Evolutionary conservation across 2,329 filamentous ascomycete genomes (phyloP), one percentile per base, ranked within the genome.

Genomic region (Septoria petroselini): DNA sequence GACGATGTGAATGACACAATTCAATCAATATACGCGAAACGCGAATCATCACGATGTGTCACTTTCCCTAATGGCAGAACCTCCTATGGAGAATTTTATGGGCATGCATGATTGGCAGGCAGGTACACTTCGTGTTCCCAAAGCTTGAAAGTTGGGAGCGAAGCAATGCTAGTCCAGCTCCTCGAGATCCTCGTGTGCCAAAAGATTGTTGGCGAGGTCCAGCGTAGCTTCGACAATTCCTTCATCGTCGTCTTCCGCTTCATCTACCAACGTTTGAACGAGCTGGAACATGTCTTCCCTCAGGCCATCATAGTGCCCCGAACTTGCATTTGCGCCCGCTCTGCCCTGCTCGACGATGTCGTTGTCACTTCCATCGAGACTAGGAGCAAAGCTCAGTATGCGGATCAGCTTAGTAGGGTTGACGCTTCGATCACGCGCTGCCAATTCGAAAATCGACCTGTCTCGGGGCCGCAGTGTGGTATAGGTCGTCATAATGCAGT

Each of bases 401-500:
- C 71, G 68, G n/a, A 73, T 70, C 1, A 66, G 59, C 54, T 72
- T 72, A 9, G 68, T 71, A 1, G 68, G 65, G 42, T 71, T 69
- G 18, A 70, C 65, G 6, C 68, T 65, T 12, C 62, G 52, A 18
- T 58, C 56, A 9, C 48, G 33, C 25, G 50, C 15, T 17, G 45
- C 18, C 30, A 41, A 21, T 12, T 46, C 38, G 37, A 50, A 45
- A 40, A 45, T 46, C 19, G 47, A 30, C 58, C 62, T 43, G 7
- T 34, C 29, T 35, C 30, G 48, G 33, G 45, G 58, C 68, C 68
- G 41, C 14, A 51, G 27, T 4, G 69, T 70, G 2, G 70, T 71
- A 51, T 70, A 75, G 2, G 72, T 75, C 19, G 65, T 68, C 69
- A 76, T 73, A 43, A 76, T 69, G 30, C 71, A 71, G 59, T 76